Percentiles rank a stretch among this genome's conserved stretches.
These are phyloP conservation scores for Bruguiera hainesii DNA, from an alignment of 441 rosid genomes.

Conservation along the genomic window DNA sequence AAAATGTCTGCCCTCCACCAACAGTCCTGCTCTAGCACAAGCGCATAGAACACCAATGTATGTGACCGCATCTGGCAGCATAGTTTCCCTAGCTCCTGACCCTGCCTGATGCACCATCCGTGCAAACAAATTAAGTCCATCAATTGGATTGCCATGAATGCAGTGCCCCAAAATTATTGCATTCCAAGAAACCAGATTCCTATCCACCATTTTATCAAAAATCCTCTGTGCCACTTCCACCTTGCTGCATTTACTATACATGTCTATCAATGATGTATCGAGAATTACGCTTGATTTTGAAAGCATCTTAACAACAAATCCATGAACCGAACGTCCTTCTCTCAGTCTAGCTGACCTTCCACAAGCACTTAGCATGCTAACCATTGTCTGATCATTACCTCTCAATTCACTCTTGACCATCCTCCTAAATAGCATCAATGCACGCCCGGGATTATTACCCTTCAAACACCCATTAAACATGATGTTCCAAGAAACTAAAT, in stretches of 20 bases:
- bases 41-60: slow-evolving; percentile 69
- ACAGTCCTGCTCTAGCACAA: slow-evolving; percentile 78
- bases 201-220: slow-evolving; percentile 45
- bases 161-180: slow-evolving; percentile 73
- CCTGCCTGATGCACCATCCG: slow-evolving; percentile 44
- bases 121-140: slow-evolving; percentile 57
- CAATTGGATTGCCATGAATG: slow-evolving; percentile 61
- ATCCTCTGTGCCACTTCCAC: slow-evolving; percentile 53
- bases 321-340: slow-evolving; percentile 77
- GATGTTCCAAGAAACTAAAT: slow-evolving; percentile 75
- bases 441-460: slow-evolving; percentile 55
- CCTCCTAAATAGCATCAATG: slow-evolving; percentile 60
- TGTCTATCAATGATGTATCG: slow-evolving; percentile 70
- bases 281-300: slow-evolving; percentile 41
- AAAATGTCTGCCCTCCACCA: slow-evolving; percentile 54
- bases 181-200: slow-evolving; percentile 77
- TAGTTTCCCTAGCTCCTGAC: slow-evolving; percentile 10
- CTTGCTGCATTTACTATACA: slow-evolving; percentile 78
- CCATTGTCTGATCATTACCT: slow-evolving; percentile 68
- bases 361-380: slow-evolving; percentile 68
- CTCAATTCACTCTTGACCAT: slow-evolving; percentile 50
- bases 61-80: slow-evolving; percentile 73
- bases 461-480: slow-evolving; percentile 67
- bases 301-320: slow-evolving; percentile 42
- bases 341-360: slow-evolving; percentile 73